Conservation (phyloP, 2,329 filamentous ascomycete genomes). For the Monilinia laxa region DNA sequence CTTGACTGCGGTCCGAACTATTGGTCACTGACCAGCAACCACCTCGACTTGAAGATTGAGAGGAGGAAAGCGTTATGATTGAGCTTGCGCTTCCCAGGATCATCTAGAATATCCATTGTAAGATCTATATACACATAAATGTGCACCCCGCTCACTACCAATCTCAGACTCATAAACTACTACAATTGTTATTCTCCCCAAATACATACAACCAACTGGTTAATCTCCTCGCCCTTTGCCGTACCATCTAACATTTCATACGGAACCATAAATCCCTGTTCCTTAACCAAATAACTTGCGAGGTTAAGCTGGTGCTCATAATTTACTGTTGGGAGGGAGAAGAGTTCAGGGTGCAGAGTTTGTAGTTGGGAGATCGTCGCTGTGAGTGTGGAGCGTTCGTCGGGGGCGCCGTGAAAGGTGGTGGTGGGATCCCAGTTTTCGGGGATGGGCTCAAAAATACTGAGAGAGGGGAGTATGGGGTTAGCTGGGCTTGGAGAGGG, state of each 20-base stretch:
- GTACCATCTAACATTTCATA: slow-evolving; percentile 23
- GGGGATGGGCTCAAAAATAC: background rate
- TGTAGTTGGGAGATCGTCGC: background rate
- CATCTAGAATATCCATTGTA: background rate
- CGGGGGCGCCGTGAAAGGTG: slow-evolving; percentile 1
- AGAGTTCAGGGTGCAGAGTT: background rate
- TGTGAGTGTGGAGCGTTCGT: slow-evolving; percentile 11
- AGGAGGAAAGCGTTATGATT: no score
- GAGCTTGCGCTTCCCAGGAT: background rate
- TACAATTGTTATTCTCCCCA: background rate
- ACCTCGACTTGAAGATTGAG: no score
- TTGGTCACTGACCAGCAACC: no score
- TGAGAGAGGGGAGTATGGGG: background rate
- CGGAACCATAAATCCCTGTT: slow-evolving; percentile 27
- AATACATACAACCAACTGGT: slow-evolving; percentile 23
- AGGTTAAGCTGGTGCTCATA: slow-evolving; percentile 24
- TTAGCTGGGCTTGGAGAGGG: background rate
- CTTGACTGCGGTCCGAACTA: no score
- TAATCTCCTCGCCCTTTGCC: background rate
- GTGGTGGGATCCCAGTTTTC: background rate
- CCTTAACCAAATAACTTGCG: slow-evolving; percentile 30
- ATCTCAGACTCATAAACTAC: background rate
- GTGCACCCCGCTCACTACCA: background rate
- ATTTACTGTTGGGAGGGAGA: background rate
- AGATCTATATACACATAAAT: background rate